Conservation (phyloP, 2,329 filamentous ascomycete species). For the Alternaria angustiovoidea region DNA sequence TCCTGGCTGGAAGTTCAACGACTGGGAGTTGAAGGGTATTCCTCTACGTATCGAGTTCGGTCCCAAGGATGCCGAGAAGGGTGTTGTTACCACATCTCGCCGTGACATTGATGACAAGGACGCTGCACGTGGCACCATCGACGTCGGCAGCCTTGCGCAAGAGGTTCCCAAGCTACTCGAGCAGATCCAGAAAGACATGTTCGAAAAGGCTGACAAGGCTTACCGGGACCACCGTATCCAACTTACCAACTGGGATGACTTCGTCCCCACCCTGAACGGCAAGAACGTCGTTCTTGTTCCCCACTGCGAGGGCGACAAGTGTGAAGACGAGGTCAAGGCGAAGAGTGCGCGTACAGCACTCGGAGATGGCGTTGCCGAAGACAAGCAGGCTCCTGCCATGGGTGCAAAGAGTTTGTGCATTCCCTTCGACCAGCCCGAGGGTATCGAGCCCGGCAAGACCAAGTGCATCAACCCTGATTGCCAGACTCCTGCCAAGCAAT, state of each 20-base stretch:
- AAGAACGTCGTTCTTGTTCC: slow-evolving; percentile 95
- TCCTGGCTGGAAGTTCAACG: slow-evolving; percentile 97
- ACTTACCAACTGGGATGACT: slow-evolving; percentile 87
- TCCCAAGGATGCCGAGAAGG: slow-evolving; percentile 88
- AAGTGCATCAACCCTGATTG: slow-evolving; percentile 94
- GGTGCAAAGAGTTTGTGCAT: slow-evolving; percentile 80
- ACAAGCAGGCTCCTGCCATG: slow-evolving; percentile 78
- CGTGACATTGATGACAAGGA: slow-evolving; percentile 84
- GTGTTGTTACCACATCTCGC: slow-evolving; percentile 83
- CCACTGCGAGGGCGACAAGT: slow-evolving; percentile 82
- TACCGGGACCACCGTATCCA: slow-evolving; percentile 83
- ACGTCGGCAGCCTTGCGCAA: slow-evolving; percentile 75
- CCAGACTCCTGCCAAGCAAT: slow-evolving; percentile 76
- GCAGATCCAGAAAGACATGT: slow-evolving; percentile 86
- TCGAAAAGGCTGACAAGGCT: slow-evolving; percentile 75
- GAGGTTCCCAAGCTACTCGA: slow-evolving; percentile 84
- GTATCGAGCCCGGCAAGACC: slow-evolving; percentile 79
- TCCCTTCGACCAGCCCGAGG: slow-evolving; percentile 86
- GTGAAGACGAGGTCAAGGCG: slow-evolving; percentile 95
- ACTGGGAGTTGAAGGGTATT: slow-evolving; percentile 97
- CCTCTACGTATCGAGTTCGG: slow-evolving; percentile 95
- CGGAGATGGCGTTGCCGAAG: slow-evolving; percentile 72
- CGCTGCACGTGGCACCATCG: slow-evolving; percentile 67
- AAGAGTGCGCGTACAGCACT: slow-evolving; percentile 80
- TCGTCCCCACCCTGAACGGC: slow-evolving; percentile 85